Percentiles rank a stretch among this genome's conserved stretches.
phyloP scores from a whole-genome alignment of 148 eudicot species.

The Polygonum maritimum region DNA sequence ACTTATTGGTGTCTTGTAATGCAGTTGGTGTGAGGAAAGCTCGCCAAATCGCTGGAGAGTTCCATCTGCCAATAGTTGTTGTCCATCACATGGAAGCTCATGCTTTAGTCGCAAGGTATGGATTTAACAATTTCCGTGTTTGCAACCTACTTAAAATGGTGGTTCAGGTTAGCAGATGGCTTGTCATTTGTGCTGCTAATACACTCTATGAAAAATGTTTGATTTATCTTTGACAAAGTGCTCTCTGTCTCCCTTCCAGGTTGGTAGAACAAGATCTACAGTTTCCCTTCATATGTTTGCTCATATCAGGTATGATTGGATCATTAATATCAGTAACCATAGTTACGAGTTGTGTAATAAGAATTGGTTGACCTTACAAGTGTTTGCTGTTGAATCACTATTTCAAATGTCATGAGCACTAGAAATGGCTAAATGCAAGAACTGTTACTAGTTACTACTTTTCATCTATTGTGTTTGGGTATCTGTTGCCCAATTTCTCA shows the following conservation, averaged over 20 bases:
- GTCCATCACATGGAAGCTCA: constrained; percentile 99
- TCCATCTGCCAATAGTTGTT: constrained; percentile 71
- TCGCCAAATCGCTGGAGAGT: constrained; percentile 68
- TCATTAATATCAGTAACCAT: not conserved
- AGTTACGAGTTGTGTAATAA: not conserved
- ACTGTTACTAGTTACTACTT: not conserved
- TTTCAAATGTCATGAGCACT: not conserved
- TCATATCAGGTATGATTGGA: constrained; percentile 65
- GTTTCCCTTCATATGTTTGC: constrained; percentile 87
- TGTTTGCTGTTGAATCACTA: not conserved
- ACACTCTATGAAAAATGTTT: not conserved
- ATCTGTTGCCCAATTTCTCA: not conserved
- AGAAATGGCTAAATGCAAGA: not conserved
- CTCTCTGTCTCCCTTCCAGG: constrained; percentile 26
- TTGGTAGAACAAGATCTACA: constrained; percentile 50
- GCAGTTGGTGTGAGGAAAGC: constrained; percentile 96
- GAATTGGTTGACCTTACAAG: not conserved
- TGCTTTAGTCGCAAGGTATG: constrained; percentile 89
- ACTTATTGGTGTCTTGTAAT: constrained; percentile 2
- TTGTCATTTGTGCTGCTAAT: not conserved
- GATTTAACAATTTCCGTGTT: not conserved
- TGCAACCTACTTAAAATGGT: not conserved
- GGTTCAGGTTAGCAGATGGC: not conserved
- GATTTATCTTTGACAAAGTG: not conserved
- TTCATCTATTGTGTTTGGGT: not conserved